Conservation (phyloP, 2,329 filamentous ascomycete genomes). For the Aquanectria penicillioides region DNA sequence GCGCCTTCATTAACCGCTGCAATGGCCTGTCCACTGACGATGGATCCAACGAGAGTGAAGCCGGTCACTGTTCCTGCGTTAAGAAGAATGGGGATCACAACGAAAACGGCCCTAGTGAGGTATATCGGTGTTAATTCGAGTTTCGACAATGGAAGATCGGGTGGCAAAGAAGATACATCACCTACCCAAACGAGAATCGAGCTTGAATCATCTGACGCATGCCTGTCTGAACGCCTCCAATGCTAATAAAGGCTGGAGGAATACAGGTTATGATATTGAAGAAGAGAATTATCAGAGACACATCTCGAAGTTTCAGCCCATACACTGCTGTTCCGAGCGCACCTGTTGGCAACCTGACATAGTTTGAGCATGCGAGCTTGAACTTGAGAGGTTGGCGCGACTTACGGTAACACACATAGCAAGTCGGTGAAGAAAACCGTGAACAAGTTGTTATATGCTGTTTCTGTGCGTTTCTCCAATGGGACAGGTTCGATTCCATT, state of each 20-base stretch:
- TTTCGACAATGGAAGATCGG: too few relatives aligned
- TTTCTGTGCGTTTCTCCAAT: slow-evolving; percentile 62
- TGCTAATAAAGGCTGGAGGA: slow-evolving; percentile 65
- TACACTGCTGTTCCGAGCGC: slow-evolving; percentile 65
- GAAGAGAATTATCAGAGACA: slow-evolving; percentile 67
- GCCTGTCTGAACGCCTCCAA: slow-evolving; percentile 65
- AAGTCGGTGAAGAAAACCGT: slow-evolving; percentile 69
- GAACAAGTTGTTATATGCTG: slow-evolving; percentile 64
- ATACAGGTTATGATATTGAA: slow-evolving; percentile 64
- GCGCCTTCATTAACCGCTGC: slow-evolving; percentile 55
- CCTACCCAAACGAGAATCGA: slow-evolving; percentile 67
- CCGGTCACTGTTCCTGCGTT: slow-evolving; percentile 68
- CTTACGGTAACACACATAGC: slow-evolving; percentile 67
- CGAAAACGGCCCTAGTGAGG: slow-evolving; percentile 54
- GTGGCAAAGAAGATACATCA: background rate
- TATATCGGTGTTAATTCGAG: too few relatives aligned
- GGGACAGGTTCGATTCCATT: slow-evolving; percentile 68
- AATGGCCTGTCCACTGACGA: slow-evolving; percentile 65
- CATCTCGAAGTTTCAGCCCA: slow-evolving; percentile 64
- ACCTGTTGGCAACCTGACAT: slow-evolving; percentile 63
- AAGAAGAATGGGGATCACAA: slow-evolving; percentile 61
- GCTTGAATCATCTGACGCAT: slow-evolving; percentile 69
- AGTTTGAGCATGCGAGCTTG: slow-evolving; percentile 12
- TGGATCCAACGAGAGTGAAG: slow-evolving; percentile 65
- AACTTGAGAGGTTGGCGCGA: slow-evolving; percentile 16